Percentiles rank a stretch among this genome's conserved stretches.
phyloP scores from a whole-genome alignment of 305 asterid species.

The Rubia tinctorum region DNA sequence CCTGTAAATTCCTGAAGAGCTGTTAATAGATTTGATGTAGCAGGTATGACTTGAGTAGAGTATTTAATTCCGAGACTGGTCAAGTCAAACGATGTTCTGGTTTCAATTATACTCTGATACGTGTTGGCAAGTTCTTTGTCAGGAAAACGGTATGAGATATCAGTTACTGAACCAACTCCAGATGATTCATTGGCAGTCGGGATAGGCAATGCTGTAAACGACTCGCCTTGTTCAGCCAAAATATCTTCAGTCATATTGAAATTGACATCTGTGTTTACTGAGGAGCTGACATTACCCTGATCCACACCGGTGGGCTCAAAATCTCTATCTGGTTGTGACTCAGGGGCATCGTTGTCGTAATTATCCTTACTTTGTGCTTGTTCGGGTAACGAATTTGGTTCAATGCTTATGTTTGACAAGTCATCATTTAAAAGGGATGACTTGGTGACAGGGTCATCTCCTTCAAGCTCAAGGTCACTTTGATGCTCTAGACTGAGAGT shows the following conservation, averaged over 20 bases:
- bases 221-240: constrained; percentile 36
- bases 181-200: constrained; percentile 29
- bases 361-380: constrained; percentile 39
- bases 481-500: constrained; percentile 24
- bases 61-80: constrained; percentile 47
- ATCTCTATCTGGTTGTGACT: constrained; percentile 35
- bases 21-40: constrained; percentile 80
- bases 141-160: constrained; percentile 34
- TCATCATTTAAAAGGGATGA: constrained; percentile 35
- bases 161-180: constrained; percentile 31
- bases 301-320: constrained; percentile 36
- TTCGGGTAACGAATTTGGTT: constrained; percentile 27
- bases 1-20: constrained; percentile 71
- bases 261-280: constrained; percentile 33
- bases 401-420: constrained; percentile 31
- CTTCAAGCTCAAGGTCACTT: constrained; percentile 25
- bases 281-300: constrained; percentile 33
- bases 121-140: constrained; percentile 41
- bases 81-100: constrained; percentile 39
- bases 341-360: constrained; percentile 17
- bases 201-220: constrained; percentile 25
- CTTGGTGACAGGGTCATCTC: constrained; percentile 26
- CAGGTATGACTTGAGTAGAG: constrained; percentile 86
- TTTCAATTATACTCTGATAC: constrained; percentile 33
- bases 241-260: constrained; percentile 22